phyloP scores from a whole-genome alignment of 805 yeast species.

The Starmerella asiatica region DNA sequence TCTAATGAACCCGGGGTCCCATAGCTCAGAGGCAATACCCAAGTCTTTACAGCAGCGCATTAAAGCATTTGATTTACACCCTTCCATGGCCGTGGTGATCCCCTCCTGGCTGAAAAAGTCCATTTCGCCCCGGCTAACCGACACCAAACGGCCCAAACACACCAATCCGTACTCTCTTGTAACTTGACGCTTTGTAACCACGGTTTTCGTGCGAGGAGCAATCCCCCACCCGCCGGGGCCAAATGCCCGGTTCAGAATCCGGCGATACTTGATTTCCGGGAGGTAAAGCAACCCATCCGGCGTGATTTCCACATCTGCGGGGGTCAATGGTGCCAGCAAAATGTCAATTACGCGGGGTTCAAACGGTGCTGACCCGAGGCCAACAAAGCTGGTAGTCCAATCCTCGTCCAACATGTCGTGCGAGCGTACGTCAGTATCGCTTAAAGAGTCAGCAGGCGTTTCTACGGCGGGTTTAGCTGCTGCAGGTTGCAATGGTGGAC shows the following conservation, averaged over 20 bases:
- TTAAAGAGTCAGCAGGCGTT: too few species aligned
- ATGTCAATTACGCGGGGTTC: slow-evolving; percentile 43
- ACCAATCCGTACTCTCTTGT: slow-evolving; percentile 85
- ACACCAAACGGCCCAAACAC: slow-evolving; percentile 75
- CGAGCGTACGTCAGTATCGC: slow-evolving; percentile 1
- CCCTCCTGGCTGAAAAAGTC: slow-evolving; percentile 77
- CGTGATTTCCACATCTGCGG: slow-evolving; percentile 75
- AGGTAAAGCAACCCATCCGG: slow-evolving; percentile 87
- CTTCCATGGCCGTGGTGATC: slow-evolving; percentile 91
- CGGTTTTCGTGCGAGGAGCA: slow-evolving; percentile 80
- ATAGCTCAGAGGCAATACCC: slow-evolving; percentile 90
- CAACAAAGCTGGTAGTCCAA: slow-evolving; percentile 82
- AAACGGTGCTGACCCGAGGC: slow-evolving; percentile 72
- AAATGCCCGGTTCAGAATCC: slow-evolving; percentile 77
- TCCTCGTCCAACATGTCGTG: slow-evolving; percentile 28
- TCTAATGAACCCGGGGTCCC: slow-evolving; percentile 90
- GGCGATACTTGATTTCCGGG: slow-evolving; percentile 90
- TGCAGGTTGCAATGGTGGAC: too few species aligned
- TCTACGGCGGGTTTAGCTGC: too few species aligned
- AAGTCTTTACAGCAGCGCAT: slow-evolving; percentile 97
- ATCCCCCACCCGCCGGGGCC: slow-evolving; percentile 99
- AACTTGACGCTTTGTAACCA: slow-evolving; percentile 56
- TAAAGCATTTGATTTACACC: slow-evolving; percentile 89
- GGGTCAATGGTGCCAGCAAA: slow-evolving; percentile 48
- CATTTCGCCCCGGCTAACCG: slow-evolving; percentile 92